Evolutionary conservation across 176 grass and related monocot genomes (phyloP), one percentile per base, ranked within the genome.

Genomic region (Avena atlantica): DNA sequence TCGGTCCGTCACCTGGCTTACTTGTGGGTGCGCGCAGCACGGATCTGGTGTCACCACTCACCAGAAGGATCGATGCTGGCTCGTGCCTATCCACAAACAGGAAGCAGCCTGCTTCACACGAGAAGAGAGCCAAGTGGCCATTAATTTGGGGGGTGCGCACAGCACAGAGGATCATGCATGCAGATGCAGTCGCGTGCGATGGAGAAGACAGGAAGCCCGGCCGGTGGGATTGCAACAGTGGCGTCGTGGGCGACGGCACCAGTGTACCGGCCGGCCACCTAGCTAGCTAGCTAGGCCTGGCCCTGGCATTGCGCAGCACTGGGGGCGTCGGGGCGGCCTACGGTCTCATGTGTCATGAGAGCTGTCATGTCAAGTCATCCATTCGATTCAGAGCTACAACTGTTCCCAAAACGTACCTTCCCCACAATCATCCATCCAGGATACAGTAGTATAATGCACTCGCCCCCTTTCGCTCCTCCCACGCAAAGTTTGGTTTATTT

Each of bases 361-460:
- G 88, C 40, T 12, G 64, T 21, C 70, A 48, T 42, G 87, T 85
- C 83, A 50, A 49, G 83, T 81, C 83, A 58, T 52, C 71, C 88
- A 70, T 86, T 73, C 53, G 31, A 81, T 81, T 52, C 48, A 75
- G 72, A 52, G 47, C 21, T 75, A 23, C 47, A 52, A 75, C 72
- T 75, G 47, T 75, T 52, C 3, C 12, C 55, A 57, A 57, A 48
- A 23, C 72, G 72, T 75, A 75, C 72, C 42, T 74, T 50, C 45
- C 47, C 20, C 69, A 71, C 69, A 6, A 21, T 19, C 19, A n/a
- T 64, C 61, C 61, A 61, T 11, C 7, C 40, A 42, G 40, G 40
- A 61, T 23, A 61, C 57, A 36, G 66, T 68, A 36, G 66, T 68
- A 19, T 64, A 64, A 4, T 21, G 61, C 69, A 13, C 19, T 71